A percentile compares a stretch with the other conserved stretches of the same genome.
Conservation (phyloP, 2,329 filamentous ascomycete genomes). For the Colletotrichum cereale region DNA sequence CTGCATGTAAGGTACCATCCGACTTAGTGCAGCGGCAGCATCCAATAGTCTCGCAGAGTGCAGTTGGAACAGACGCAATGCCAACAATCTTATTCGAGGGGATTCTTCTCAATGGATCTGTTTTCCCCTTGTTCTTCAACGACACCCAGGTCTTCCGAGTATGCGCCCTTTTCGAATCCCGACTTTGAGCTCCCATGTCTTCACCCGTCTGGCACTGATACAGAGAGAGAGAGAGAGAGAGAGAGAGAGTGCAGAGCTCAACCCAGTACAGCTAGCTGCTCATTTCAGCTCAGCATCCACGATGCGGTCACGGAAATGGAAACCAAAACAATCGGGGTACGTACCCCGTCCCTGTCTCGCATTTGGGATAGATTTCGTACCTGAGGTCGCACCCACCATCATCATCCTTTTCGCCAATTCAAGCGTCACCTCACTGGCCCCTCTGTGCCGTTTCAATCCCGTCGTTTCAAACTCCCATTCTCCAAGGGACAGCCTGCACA, state of each 20-base stretch:
- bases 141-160: background rate
- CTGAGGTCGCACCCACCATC: conserved; percentile 26
- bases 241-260: background rate
- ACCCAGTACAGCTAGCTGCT: background rate
- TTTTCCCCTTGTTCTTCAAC: background rate
- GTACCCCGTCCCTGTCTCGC: conserved; percentile 32
- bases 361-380: conserved; percentile 21
- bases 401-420: conserved; percentile 24
- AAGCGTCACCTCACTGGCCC: conserved; percentile 32
- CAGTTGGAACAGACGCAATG: background rate
- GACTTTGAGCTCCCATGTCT: background rate
- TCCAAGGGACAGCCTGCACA: conserved; percentile 25
- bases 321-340: conserved; percentile 14
- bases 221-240: no score
- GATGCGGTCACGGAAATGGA: background rate
- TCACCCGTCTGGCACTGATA: background rate
- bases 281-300: background rate
- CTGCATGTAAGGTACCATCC: conserved; percentile 15
- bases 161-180: background rate
- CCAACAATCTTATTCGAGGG: background rate
- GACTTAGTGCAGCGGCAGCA: background rate
- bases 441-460: conserved; percentile 36
- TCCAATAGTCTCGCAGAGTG: conserved; percentile 6
- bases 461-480: conserved; percentile 36
- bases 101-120: background rate